Base-by-base conservation (phyloP, 2,329 filamentous ascomycete genomes). In the Fusarium sp. region DNA sequence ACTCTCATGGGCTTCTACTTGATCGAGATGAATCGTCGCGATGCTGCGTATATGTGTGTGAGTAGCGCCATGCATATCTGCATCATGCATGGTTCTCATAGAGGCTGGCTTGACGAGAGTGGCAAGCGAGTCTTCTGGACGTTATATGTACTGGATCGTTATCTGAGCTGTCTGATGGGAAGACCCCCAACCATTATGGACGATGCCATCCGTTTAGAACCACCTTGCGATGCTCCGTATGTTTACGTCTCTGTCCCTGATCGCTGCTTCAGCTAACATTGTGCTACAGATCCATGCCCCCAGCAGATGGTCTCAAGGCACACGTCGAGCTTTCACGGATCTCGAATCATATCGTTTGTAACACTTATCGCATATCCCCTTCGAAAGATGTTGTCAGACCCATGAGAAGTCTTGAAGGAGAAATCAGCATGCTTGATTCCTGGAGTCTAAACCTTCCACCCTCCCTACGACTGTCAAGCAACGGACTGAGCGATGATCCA, bases 121-220 rank as follows among this genome's bases (percentile, higher is more conserved):
- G 81, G 80, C 3, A 85, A 83, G 67, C 77, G 85, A 37, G 77
- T 83, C 8, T 86, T 87, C 57, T 87, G 85, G 85, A 86, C 84
- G 0, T 77, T 86, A 4, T 86, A 85, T 59, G 79, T 84, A n/a
- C 73, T 87, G 16, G 84, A 86, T 66, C 79, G 84, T 47, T 86
- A 78, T 76, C 67, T 86, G 44, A 83, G 84, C 64, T 85, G 83
- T 58, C 76, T 86, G 7, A 83, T 85, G 78, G 85, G 85, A 7
- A 80, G 85, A 16, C 83, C 84, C 2, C 81, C 84, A 0, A 79
- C 80, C 4, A 81, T 85, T 14, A 77, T 79, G 34, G 83, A 86
- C 44, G 83, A 86, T 37, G 83, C 83, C 4, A 83, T 87, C 58
- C 79, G 78, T 29, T 73, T 86, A 3, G 74, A 79, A 4, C 68